Evolutionary conservation across 805 yeast genomes (phyloP).

Genomic region (Komagataella pseudopastoris): DNA sequence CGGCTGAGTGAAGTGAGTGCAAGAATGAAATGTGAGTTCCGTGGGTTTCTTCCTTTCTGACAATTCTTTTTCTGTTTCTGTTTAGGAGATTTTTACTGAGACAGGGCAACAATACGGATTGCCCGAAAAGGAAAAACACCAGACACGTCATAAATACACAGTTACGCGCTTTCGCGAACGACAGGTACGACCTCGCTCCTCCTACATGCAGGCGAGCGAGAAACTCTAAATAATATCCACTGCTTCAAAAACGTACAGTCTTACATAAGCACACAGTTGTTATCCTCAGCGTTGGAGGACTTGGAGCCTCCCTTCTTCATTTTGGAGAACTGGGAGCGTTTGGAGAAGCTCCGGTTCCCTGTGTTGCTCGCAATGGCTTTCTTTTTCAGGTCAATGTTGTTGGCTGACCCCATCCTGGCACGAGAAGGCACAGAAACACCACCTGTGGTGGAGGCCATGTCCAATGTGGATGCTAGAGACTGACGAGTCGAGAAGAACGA

Average conservation of each 20-base stretch:
- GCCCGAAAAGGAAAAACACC: neutral
- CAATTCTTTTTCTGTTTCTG: neutral
- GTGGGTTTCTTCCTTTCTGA: neutral
- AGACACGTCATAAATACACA: neutral
- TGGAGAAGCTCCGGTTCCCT: neutral
- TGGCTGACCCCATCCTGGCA: neutral
- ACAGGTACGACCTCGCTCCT: neutral
- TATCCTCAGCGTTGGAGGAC: conserved; percentile 5
- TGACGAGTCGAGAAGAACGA: neutral
- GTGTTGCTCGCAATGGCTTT: neutral
- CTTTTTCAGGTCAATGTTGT: neutral
- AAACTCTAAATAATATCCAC: neutral
- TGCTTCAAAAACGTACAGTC: too few relatives aligned
- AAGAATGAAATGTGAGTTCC: neutral
- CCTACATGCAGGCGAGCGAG: neutral
- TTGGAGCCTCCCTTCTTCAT: conserved; percentile 5
- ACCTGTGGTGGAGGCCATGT: neutral
- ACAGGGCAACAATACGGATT: neutral
- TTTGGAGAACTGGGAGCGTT: neutral
- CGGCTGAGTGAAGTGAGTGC: neutral
- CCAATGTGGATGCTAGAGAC: neutral
- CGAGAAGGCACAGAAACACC: neutral
- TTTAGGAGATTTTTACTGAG: neutral
- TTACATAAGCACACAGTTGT: conserved; percentile 19
- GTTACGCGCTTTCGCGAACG: neutral